Evolutionary conservation across 441 rosid species (phyloP).

Genomic region (Populus hybrid): DNA sequence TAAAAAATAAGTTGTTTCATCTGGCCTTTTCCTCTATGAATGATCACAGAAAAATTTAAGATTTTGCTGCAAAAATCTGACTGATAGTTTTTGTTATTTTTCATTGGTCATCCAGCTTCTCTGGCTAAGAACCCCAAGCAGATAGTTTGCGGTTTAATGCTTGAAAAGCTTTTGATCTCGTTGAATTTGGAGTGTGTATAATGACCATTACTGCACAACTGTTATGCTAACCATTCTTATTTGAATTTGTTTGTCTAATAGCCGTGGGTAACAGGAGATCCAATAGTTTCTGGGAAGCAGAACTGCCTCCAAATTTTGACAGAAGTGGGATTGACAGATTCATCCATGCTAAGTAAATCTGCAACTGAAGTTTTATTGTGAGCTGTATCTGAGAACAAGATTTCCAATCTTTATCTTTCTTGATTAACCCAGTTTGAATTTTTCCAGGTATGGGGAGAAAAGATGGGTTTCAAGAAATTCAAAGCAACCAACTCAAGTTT

Average conservation of each 20-base stretch:
- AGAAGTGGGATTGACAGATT: slow-evolving; percentile 35
- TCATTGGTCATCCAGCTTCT: background rate
- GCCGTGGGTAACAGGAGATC: no score
- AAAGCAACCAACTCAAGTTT: slow-evolving; percentile 24
- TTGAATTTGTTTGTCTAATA: no score
- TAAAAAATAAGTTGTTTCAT: background rate
- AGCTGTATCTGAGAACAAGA: no score
- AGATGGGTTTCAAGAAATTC: slow-evolving; percentile 41
- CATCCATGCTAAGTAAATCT: slow-evolving; percentile 53
- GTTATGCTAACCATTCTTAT: no score
- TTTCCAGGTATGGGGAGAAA: slow-evolving; percentile 47
- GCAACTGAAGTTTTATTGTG: background rate
- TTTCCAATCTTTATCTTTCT: background rate
- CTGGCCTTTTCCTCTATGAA: background rate
- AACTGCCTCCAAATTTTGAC: no score
- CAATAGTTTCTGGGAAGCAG: no score
- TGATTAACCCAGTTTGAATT: background rate
- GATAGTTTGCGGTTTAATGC: no score
- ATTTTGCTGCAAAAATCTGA: background rate
- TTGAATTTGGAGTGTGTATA: no score
- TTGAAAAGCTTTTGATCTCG: no score
- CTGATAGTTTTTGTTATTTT: background rate
- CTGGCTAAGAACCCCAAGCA: no score
- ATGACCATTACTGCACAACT: background rate
- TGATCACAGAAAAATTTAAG: background rate